phyloP scores from a whole-genome alignment of 805 yeast species.

The Sugiyamaella boreocaroliniensis region DNA sequence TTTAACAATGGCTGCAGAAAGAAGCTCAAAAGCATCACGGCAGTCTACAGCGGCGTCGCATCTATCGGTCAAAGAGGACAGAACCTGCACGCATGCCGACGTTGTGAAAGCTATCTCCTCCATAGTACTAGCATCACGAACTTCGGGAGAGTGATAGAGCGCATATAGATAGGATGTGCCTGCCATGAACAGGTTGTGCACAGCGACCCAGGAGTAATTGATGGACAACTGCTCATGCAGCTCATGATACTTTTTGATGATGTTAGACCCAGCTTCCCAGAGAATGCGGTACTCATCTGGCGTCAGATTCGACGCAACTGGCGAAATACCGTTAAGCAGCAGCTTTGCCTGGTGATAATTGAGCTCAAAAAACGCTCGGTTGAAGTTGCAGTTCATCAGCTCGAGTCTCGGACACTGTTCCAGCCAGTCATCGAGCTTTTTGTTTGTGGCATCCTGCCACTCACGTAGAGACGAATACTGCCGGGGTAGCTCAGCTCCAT shows the following conservation, averaged over 20 bases:
- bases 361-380: slow-evolving; percentile 58
- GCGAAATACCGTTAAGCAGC: slow-evolving; percentile 70
- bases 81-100: slow-evolving; percentile 40
- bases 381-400: slow-evolving; percentile 69
- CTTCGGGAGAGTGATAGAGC: slow-evolving; percentile 59
- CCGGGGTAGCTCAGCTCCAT: slow-evolving; percentile 64
- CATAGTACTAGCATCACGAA: slow-evolving; percentile 40
- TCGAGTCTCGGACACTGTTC: slow-evolving; percentile 47
- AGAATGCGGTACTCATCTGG: slow-evolving; percentile 50
- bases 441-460: slow-evolving; percentile 55
- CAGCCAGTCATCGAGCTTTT: slow-evolving; percentile 58
- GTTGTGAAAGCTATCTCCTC: slow-evolving; percentile 43
- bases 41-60: slow-evolving; percentile 78
- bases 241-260: slow-evolving; percentile 56
- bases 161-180: slow-evolving; percentile 79
- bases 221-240: slow-evolving; percentile 51
- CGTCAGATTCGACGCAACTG: slow-evolving; percentile 47
- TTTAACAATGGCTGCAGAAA: slow-evolving; percentile 64
- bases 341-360: slow-evolving; percentile 73
- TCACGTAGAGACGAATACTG: slow-evolving; percentile 44
- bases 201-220: slow-evolving; percentile 91
- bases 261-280: slow-evolving; percentile 56
- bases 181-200: slow-evolving; percentile 82
- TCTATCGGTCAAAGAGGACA: slow-evolving; percentile 54
- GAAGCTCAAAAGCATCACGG: slow-evolving; percentile 60